Base-by-base conservation (phyloP, 2,329 filamentous ascomycete species). In the Fusarium succisae region DNA sequence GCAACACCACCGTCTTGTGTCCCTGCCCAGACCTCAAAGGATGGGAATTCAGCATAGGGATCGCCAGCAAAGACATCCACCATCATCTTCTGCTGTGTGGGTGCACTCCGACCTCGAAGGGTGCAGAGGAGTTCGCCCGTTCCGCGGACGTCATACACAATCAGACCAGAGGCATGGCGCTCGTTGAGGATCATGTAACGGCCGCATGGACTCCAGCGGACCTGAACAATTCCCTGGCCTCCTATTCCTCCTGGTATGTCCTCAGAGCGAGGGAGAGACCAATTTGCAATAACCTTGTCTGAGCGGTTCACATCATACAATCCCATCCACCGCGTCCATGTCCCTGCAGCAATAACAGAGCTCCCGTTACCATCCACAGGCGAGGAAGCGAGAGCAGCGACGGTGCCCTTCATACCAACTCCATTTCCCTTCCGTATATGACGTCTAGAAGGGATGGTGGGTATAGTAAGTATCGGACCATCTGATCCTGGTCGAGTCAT, bases 11-110 rank as follows among this genome's bases (percentile, higher is more conserved):
- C 90, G 69, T 86, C 82, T 48, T 85, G 83, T 2, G 87, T 86
- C 5, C 90, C 91, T 11, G 88, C 88, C 90, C 90, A 92, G 51
- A 92, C 84, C 78, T 92, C 91, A 70, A 90, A 90, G 4, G 86
- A 85, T 4, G 82, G 82, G 0, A 70, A 63, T 6, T 74, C 66
- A 1, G 71, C 75, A 20, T 79, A 80, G 0, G 76, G 78, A 8
- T 77, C 69, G 9, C 84, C 83, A 1, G 85, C 82, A 72, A 88
- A 92, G 7, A 90, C 84, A 76, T 91, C 88, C 66, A 87, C 87
- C 17, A 80, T 82, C 44, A 92, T 79, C 44, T 88, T 85, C 78
- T 92, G 90, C 73, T 91, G 90, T 1, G 87, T 87, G 5, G 78
- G 77, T 9, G 87, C 85, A 12, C 82, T 79, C 28, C 90, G 86